phyloP scores from a whole-genome alignment of 371 early-diverging fungal species.

The Lichtheimia ornata region DNA sequence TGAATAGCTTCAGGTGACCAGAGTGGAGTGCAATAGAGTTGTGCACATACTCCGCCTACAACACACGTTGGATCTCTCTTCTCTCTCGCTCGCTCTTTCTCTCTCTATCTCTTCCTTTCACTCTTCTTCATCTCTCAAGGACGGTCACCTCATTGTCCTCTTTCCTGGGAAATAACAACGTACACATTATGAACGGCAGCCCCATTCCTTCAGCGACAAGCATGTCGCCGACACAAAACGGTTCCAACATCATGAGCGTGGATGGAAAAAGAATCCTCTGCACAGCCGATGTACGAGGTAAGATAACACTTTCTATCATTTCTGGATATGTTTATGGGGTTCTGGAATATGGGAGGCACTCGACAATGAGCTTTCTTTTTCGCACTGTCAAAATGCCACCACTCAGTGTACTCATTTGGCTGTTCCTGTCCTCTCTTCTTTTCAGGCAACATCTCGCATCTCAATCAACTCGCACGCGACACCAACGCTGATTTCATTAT shows the following conservation, averaged over 20 bases:
- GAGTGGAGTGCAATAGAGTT: too few relatives aligned
- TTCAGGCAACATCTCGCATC: conserved; percentile 61
- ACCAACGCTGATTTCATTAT: conserved; percentile 61
- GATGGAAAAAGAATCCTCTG: conserved; percentile 29
- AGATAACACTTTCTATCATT: neutral
- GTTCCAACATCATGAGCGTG: conserved; percentile 14
- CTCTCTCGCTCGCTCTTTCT: neutral
- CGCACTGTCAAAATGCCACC: neutral
- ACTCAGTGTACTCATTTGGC: conserved; percentile 3
- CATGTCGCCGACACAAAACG: conserved; percentile 20
- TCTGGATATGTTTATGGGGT: too few relatives aligned
- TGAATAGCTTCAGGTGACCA: too few relatives aligned
- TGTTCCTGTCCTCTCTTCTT: too few relatives aligned
- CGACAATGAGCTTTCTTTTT: neutral
- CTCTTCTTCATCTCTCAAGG: neutral
- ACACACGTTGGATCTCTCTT: neutral
- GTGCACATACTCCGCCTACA: too few relatives aligned
- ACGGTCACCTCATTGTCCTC: neutral
- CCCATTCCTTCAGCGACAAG: conserved; percentile 27
- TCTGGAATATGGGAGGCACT: neutral
- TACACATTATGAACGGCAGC: conserved; percentile 25
- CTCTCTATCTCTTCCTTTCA: neutral
- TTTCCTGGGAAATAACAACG: neutral
- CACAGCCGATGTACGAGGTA: conserved; percentile 30
- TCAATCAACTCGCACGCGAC: conserved; percentile 63